Percentiles rank a stretch among this genome's conserved stretches.
phyloP scores from a whole-genome alignment of 768 basidiomycete species.

The Pilatotrama ljubarskyi region DNA sequence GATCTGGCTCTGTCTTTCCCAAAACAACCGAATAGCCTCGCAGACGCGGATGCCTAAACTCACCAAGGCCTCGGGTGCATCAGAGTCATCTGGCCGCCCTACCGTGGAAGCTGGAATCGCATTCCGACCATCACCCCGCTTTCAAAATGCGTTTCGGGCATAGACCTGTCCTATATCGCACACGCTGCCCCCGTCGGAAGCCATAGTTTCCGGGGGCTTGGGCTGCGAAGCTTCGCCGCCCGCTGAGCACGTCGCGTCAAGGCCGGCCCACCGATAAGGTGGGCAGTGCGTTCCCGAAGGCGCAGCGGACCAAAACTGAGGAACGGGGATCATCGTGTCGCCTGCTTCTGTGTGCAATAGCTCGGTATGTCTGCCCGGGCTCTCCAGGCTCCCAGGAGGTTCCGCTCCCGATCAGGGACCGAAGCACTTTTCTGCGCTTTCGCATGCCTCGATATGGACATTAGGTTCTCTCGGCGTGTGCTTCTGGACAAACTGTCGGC shows the following conservation, averaged over 20 bases:
- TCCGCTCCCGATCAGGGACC: conserved; percentile 10
- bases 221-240: background rate
- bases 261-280: background rate
- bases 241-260: background rate
- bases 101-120: background rate
- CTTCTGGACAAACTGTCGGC: background rate
- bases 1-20: background rate
- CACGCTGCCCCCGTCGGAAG: background rate
- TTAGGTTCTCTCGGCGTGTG: conserved; percentile 6
- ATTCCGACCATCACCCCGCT: background rate
- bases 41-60: conserved; percentile 15
- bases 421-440: background rate
- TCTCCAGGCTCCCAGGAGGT: background rate
- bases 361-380: background rate
- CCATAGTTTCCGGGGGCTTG: conserved; percentile 3
- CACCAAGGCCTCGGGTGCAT: conserved; percentile 4
- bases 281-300: background rate
- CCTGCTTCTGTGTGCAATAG: background rate
- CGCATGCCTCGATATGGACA: conserved; percentile 8
- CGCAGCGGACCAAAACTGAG: background rate
- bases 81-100: background rate
- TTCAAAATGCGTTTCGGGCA: background rate
- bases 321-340: background rate
- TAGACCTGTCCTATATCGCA: background rate
- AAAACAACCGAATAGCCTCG: background rate